These are phyloP conservation scores for Vitis hybrid DNA, from an alignment of 177 flowering plant genomes.

Conservation along the genomic window DNA sequence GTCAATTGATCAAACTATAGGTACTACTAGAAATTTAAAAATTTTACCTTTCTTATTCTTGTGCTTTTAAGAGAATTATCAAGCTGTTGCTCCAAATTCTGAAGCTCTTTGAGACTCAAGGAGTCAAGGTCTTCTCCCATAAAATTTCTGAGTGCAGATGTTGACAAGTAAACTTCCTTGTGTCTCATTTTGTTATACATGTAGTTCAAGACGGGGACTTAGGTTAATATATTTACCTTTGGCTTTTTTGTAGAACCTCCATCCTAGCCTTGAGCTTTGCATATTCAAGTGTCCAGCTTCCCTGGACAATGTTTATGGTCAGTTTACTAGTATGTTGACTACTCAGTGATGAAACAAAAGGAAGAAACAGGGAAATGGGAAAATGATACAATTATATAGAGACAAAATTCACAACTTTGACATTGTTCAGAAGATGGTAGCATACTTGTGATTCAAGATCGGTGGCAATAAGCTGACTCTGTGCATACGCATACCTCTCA, in stretches of 20 bases:
- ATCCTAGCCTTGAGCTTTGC: slow-evolving; percentile 57
- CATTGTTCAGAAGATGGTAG: not conserved
- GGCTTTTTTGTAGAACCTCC: slow-evolving; percentile 42
- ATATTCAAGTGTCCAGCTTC: slow-evolving; percentile 44
- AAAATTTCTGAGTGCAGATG: slow-evolving; percentile 37
- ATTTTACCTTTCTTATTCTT: slow-evolving; percentile 48
- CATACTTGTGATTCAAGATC: slow-evolving; percentile 34
- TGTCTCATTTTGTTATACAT: not conserved
- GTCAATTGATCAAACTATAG: not conserved
- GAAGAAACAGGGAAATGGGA: not conserved
- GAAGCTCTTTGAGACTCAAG: slow-evolving; percentile 55
- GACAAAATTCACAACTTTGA: not conserved
- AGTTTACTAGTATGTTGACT: not conserved
- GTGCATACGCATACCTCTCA: slow-evolving; percentile 41
- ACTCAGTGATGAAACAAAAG: not conserved
- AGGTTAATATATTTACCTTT: slow-evolving; percentile 24
- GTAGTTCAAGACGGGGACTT: not conserved
- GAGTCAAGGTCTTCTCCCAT: slow-evolving; percentile 60
- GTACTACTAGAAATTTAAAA: not conserved
- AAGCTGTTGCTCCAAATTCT: slow-evolving; percentile 60
- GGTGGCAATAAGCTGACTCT: slow-evolving; percentile 32
- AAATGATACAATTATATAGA: too few species aligned
- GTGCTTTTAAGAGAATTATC: slow-evolving; percentile 57
- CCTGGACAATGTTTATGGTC: slow-evolving; percentile 16
- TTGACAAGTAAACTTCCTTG: not conserved